phyloP scores from a whole-genome alignment of 208 protist species.

The Leishmania guyanensis region DNA sequence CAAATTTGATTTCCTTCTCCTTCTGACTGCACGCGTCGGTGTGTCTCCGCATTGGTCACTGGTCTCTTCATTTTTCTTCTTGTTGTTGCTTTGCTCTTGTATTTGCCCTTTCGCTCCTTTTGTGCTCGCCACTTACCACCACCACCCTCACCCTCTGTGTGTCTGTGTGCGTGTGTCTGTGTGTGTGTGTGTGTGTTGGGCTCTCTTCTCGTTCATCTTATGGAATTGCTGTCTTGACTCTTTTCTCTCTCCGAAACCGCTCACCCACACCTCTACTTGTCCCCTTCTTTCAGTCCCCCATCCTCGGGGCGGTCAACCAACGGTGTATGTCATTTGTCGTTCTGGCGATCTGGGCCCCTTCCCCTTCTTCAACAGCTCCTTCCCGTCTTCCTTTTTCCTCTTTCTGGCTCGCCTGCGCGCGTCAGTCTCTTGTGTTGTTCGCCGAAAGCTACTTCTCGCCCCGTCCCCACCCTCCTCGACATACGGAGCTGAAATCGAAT shows the following conservation, averaged over 20 bases:
- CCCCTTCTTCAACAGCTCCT: background rate
- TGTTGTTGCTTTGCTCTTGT: background rate
- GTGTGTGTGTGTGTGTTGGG: background rate
- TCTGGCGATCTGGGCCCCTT: background rate
- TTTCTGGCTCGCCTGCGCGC: background rate
- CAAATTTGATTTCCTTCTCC: background rate
- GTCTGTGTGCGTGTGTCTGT: background rate
- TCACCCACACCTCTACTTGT: background rate
- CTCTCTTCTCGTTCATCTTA: background rate
- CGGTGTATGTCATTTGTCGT: background rate
- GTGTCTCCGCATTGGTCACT: background rate
- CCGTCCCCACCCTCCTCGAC: background rate
- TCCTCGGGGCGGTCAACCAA: background rate
- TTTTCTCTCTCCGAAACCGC: background rate
- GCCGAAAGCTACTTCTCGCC: background rate
- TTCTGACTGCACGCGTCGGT: constrained; percentile 1
- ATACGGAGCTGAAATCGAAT: background rate
- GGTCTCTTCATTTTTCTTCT: background rate
- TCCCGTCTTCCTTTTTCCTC: background rate
- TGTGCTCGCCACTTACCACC: background rate
- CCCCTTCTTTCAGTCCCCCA: background rate
- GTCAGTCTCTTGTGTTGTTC: background rate
- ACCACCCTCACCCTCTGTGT: background rate
- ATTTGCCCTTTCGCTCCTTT: background rate
- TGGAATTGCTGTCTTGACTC: background rate